Conservation (phyloP, 768 basidiomycete genomes). For the Lactarius pseudohatsudake region DNA sequence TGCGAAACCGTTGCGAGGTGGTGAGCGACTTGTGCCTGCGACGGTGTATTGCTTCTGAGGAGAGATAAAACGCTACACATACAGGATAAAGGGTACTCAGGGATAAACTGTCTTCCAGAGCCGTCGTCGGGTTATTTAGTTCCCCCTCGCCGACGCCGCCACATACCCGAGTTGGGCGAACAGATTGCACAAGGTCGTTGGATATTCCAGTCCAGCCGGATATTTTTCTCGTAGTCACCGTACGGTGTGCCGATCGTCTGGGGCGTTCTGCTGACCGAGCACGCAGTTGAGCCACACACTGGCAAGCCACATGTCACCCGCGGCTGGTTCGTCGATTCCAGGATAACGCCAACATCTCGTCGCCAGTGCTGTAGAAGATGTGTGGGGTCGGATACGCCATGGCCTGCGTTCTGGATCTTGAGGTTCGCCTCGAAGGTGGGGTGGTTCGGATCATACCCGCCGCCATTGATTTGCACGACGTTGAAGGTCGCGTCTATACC, state of each 20-base stretch:
- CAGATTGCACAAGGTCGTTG: no score
- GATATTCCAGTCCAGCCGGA: no score
- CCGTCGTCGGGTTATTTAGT: not conserved
- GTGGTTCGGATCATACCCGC: no score
- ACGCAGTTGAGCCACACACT: no score
- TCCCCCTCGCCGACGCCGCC: not conserved
- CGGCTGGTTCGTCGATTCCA: not conserved
- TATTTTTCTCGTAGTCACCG: not conserved
- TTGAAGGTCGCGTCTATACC: not conserved
- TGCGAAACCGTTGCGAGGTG: not conserved
- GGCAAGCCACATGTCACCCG: no score
- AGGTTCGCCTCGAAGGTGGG: not conserved
- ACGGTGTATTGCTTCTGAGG: no score
- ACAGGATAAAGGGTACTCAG: not conserved
- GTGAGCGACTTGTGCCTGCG: no score
- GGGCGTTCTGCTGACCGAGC: no score
- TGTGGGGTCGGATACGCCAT: not conserved
- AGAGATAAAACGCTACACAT: no score
- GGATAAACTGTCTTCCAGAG: not conserved
- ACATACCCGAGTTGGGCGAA: not conserved
- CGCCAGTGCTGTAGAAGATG: not conserved
- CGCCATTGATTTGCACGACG: no score
- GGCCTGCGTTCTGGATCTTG: not conserved
- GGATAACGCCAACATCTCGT: no score
- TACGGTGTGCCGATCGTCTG: not conserved